Evolutionary conservation across 441 rosid genomes (phyloP).

Genomic region (Corymbia citriodora): DNA sequence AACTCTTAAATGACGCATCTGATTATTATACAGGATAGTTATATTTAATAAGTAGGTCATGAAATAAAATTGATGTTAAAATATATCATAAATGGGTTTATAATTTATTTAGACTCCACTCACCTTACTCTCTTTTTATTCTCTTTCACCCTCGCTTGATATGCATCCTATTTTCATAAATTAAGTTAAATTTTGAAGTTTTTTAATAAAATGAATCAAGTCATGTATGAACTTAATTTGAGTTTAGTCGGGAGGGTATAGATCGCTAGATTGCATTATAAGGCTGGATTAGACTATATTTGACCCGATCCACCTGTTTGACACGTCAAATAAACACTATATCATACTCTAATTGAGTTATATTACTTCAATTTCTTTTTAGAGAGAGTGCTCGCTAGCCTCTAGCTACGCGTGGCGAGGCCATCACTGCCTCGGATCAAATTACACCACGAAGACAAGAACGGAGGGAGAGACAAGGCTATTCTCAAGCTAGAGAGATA

Average conservation of each 20-base stretch:
- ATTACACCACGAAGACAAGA: not conserved
- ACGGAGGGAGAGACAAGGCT: not conserved
- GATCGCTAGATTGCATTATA: no score
- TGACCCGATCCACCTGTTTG: rapidly evolving
- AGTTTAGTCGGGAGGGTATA: no score
- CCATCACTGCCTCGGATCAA: not conserved
- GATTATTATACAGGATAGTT: rapidly evolving
- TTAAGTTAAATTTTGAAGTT: no score
- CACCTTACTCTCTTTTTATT: no score
- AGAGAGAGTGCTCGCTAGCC: not conserved
- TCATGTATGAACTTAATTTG: no score
- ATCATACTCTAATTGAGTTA: not conserved
- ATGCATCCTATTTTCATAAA: rapidly evolving
- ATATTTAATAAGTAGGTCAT: rapidly evolving
- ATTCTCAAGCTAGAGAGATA: not conserved
- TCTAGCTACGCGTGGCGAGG: not conserved
- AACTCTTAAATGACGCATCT: rapidly evolving
- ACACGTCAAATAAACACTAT: not conserved
- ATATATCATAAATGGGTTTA: no score
- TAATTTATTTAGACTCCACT: rapidly evolving
- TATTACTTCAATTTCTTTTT: not conserved
- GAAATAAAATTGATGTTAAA: no score
- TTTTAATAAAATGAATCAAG: no score
- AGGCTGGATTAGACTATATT: no score
- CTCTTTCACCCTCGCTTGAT: rapidly evolving